phyloP scores from a whole-genome alignment of 495 filamentous ascomycete species.

The Penicillium desertorum region DNA sequence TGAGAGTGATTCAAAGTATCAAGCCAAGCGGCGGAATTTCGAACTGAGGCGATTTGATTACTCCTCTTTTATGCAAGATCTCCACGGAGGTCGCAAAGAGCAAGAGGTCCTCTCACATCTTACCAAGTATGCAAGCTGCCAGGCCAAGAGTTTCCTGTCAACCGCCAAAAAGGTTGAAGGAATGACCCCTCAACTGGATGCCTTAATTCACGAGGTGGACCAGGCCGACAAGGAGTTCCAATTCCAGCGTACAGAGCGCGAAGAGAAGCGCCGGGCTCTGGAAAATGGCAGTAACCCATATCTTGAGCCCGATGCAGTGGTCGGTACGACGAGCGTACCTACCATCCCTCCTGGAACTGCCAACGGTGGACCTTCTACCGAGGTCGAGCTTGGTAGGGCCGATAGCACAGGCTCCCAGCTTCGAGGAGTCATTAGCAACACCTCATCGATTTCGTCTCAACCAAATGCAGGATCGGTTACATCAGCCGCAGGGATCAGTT shows the following conservation, averaged over 20 bases:
- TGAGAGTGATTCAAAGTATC: slow-evolving; percentile 95
- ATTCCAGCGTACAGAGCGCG: slow-evolving; percentile 85
- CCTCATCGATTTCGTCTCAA: slow-evolving; percentile 49
- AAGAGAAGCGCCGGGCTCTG: slow-evolving; percentile 83
- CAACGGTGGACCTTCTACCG: slow-evolving; percentile 49
- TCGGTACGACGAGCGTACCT: slow-evolving; percentile 24
- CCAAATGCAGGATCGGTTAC: slow-evolving; percentile 36
- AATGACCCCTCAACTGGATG: slow-evolving; percentile 87
- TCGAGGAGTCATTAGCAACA: slow-evolving; percentile 48
- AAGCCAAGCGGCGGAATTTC: slow-evolving; percentile 87
- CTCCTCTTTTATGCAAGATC: slow-evolving; percentile 97
- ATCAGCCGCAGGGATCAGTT: slow-evolving; percentile 30
- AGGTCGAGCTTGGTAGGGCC: slow-evolving; percentile 65
- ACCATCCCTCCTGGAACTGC: slow-evolving; percentile 28
- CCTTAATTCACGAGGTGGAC: slow-evolving; percentile 82
- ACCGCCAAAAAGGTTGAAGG: slow-evolving; percentile 85
- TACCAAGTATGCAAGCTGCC: slow-evolving; percentile 89
- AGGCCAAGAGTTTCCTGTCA: slow-evolving; percentile 77
- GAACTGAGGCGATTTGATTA: slow-evolving; percentile 98
- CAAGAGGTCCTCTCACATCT: slow-evolving; percentile 95
- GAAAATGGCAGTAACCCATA: slow-evolving; percentile 87
- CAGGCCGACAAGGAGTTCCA: slow-evolving; percentile 95
- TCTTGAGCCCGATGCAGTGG: slow-evolving; percentile 65
- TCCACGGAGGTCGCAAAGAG: slow-evolving; percentile 95
- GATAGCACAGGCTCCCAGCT: slow-evolving; percentile 72